Base-by-base conservation (phyloP, 1,139 yeast genomes). In the Kurtzmaniella quercitrusa region DNA sequence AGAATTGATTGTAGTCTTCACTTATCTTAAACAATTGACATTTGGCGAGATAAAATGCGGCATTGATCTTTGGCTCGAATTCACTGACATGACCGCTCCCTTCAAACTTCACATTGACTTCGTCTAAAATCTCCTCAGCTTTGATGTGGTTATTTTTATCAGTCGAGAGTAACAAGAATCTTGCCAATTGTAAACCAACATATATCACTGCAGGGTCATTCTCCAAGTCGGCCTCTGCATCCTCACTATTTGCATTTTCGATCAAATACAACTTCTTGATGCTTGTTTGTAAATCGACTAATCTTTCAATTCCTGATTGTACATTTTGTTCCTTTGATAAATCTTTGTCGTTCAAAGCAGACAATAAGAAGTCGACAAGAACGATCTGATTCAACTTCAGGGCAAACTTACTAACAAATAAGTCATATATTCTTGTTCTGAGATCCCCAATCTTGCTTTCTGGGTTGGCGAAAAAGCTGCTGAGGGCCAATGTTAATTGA, bases 31-130 rank as follows among this genome's bases (percentile, higher is more conserved):
- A 82, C 57, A 82, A 80, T 57, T 86, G 88, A 43, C 96, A 82
- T 55, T 80, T 83, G 19, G 94, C 82, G 47, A 84, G 80, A 63
- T 88, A 93, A 62, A 77, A 91, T 17, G 95, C 88, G 22, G 95
- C 88, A 52, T 83, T 84, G 51, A 91, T 80, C 53, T 81, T 79
- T 38, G 84, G 71, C 51, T 84, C 89, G 48, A 82, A 72, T 20
- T 82, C 72, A 35, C 57, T 52, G 38, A 86, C 91, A 12, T 37
- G 38, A 12, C n/a, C 19, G 19, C 32, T 21, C 3, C 33, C 23
- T 30, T 39, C 45, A 44, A 89, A 74, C 48, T 75, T 69, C 47
- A 66, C 66, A 41, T 80, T 76, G 41, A 85, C 73, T 42, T 71
- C 67, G 49, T 86, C 93, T 56, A 93, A 71, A 32, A 83, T 68